Evolutionary conservation across 352 stramenopile genomes (phyloP).

Genomic region (Phytophthora chlamydospora): DNA sequence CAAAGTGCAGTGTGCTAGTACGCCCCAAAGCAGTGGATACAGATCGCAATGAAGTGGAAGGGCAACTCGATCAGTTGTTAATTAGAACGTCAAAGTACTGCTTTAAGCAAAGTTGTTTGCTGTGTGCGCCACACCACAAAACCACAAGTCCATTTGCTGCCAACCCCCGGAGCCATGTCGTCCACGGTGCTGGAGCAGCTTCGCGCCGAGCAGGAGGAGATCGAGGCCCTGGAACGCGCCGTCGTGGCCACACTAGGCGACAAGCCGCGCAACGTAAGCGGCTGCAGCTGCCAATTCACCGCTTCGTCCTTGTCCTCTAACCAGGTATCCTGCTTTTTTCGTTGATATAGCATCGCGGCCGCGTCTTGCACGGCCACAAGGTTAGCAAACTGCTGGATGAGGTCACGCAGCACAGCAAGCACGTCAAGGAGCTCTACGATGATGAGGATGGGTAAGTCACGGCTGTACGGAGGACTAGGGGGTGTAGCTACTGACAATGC

Average conservation of each 20-base stretch:
- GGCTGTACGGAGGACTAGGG: background rate
- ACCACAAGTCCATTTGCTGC: no score
- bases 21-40: slow-evolving; percentile 1
- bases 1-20: background rate
- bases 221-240: slow-evolving; percentile 78
- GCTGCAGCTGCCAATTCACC: background rate
- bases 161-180: slow-evolving; percentile 54
- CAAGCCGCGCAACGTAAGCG: slow-evolving; percentile 80
- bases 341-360: slow-evolving; percentile 64
- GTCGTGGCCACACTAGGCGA: slow-evolving; percentile 76
- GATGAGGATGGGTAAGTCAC: slow-evolving; percentile 78
- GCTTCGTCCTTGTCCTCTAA: slow-evolving; percentile 4
- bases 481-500: background rate
- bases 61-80: background rate
- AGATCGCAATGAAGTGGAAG: slow-evolving; percentile 5
- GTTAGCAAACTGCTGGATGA: slow-evolving; percentile 82
- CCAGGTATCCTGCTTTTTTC: slow-evolving; percentile 5
- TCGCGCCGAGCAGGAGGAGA: slow-evolving; percentile 78
- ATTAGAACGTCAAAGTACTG: no score
- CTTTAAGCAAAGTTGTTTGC: no score
- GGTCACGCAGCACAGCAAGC: slow-evolving; percentile 68
- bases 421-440: slow-evolving; percentile 82
- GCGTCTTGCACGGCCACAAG: slow-evolving; percentile 85
- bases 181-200: slow-evolving; percentile 88
- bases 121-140: no score